Base-by-base conservation (phyloP, 1,284 basidiomycete species). In the Ganoderma meredithae region DNA sequence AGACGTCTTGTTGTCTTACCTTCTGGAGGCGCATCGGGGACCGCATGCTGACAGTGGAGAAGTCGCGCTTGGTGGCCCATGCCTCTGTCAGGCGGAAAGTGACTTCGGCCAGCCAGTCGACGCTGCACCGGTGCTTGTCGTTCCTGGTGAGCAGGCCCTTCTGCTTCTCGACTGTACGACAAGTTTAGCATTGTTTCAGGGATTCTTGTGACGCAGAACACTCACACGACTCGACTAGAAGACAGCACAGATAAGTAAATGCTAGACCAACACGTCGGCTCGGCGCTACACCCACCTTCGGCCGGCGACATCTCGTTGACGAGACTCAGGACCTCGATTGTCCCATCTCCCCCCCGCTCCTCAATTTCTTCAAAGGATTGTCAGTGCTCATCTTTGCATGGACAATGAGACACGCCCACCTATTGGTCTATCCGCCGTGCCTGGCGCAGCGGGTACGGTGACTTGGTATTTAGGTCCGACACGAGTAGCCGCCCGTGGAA, bases 391-490 rank as follows among this genome's bases (percentile, higher is more conserved):
- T 39, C 10, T 40, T 2, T 6, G 8, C 19, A 7, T 13, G 22
- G 7, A 17, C 27, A 6, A 19, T 22, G n/a, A 4, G 8, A 2
- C 6, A 41, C 65, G 69, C 79, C 41, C 75, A 84, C 86, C 85
- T 76, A 82, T 67, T 25, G 76, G 77, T 56, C 79, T 76, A 58
- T 80, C 74, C 55, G 80, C 85, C 27, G 82, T 78, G 70, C 86
- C 84, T 49, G 86, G 85, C 3, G 83, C 81, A 49, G 81, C 74
- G 31, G 90, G 85, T 1, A 90, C 84, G 62, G 75, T 84, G 9
- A 90, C 93, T 78, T 98, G 97, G 78, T 88, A 98, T 76, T 95
- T 96, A 62, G 90, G 86, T 4, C 96, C 96, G 31, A 95, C 85
- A 19, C 97, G 90, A 17, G 95, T 96, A 2, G 94, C 93, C 8